phyloP scores from a whole-genome alignment of 1,139 yeast genomes.

The Suhomyces panamericanus region DNA sequence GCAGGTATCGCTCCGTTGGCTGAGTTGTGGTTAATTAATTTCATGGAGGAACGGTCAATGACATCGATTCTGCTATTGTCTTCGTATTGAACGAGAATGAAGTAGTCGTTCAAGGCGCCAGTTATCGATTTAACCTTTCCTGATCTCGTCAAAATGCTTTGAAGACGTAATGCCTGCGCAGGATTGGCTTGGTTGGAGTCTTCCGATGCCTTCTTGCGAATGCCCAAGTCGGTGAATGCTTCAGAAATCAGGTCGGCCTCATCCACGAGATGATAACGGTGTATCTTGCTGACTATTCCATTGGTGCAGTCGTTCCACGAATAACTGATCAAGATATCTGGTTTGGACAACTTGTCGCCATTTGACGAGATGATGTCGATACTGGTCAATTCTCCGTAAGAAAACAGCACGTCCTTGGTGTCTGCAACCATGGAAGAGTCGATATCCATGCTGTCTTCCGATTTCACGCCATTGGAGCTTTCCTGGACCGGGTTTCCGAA shows the following conservation, averaged over 20 bases:
- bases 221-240: slow-evolving; percentile 37
- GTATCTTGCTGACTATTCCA: slow-evolving; percentile 28
- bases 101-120: slow-evolving; percentile 26
- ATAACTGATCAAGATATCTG: slow-evolving; percentile 41
- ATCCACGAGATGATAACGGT: slow-evolving; percentile 38
- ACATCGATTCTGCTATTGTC: slow-evolving; percentile 44
- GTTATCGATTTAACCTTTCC: slow-evolving; percentile 25
- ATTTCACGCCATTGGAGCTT: slow-evolving; percentile 2
- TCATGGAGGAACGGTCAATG: slow-evolving; percentile 37
- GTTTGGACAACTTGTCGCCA: slow-evolving; percentile 30
- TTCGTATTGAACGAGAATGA: slow-evolving; percentile 31
- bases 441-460: slow-evolving; percentile 23
- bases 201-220: slow-evolving; percentile 23
- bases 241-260: slow-evolving; percentile 28
- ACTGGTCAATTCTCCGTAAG: slow-evolving; percentile 20
- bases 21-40: slow-evolving; percentile 17
- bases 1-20: slow-evolving; percentile 22
- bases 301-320: slow-evolving; percentile 22
- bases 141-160: slow-evolving; percentile 25
- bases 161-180: slow-evolving; percentile 20
- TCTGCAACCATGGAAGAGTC: slow-evolving; percentile 17
- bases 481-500: slow-evolving; percentile 15
- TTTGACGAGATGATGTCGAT: slow-evolving; percentile 50
- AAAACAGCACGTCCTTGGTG: slow-evolving; percentile 1
- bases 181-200: slow-evolving; percentile 4